Evolutionary conservation across 108 stramenopile species (phyloP).

Genomic region (Pseudonitzschia pungens): DNA sequence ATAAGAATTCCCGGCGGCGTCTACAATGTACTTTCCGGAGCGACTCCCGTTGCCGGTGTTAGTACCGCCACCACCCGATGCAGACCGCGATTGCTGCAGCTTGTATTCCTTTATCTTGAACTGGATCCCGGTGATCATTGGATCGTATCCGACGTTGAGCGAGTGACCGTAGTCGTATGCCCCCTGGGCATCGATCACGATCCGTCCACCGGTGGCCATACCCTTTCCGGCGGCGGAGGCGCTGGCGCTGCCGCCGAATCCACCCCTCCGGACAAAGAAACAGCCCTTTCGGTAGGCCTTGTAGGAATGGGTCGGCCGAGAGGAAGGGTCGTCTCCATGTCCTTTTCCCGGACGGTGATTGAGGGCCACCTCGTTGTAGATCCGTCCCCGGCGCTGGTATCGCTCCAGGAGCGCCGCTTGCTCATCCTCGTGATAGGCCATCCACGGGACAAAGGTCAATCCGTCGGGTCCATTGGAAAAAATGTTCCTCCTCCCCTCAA

Average conservation of each 20-base stretch:
- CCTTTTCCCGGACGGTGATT: slow-evolving; percentile 17
- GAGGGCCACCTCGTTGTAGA: slow-evolving; percentile 47
- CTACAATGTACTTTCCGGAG: background rate
- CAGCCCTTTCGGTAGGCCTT: slow-evolving; percentile 61
- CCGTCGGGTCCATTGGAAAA: slow-evolving; percentile 5
- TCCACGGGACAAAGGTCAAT: slow-evolving; percentile 53
- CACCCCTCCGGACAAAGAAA: slow-evolving; percentile 50
- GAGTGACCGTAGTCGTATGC: slow-evolving; percentile 56
- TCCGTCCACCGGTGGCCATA: slow-evolving; percentile 54
- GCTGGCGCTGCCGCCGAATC: slow-evolving; percentile 15
- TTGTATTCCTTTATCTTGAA: slow-evolving; percentile 66
- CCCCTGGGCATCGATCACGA: slow-evolving; percentile 65
- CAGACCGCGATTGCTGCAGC: slow-evolving; percentile 27
- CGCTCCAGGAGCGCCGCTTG: slow-evolving; percentile 21
- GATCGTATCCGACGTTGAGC: slow-evolving; percentile 52
- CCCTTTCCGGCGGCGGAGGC: slow-evolving; percentile 29
- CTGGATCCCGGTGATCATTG: slow-evolving; percentile 61
- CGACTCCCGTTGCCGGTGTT: background rate
- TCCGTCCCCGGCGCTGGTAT: slow-evolving; percentile 45
- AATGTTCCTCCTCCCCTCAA: slow-evolving; percentile 51
- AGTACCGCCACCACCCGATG: background rate
- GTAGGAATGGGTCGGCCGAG: slow-evolving; percentile 28
- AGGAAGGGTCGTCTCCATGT: background rate
- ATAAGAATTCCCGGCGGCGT: background rate
- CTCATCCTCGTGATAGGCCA: slow-evolving; percentile 21